Base-by-base conservation (phyloP, 768 basidiomycete species). In the Candolleomyces efflorescens region DNA sequence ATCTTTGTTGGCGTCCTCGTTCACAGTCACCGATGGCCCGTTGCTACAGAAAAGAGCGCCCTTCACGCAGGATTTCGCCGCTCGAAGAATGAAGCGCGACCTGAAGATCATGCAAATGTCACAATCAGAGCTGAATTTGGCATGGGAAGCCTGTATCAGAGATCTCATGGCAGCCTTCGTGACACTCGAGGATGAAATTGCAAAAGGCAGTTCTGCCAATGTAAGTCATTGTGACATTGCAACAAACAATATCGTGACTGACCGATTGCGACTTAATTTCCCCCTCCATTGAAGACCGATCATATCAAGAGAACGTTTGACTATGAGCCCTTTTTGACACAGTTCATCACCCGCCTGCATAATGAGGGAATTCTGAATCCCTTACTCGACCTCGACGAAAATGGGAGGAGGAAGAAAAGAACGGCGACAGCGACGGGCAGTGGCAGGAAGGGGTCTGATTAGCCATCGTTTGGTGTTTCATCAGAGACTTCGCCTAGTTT, bases 251-350 rank as follows among this genome's bases (percentile, higher is more conserved):
- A 32, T 11, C 32, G 32, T 32, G 32, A 32, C 32, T 32, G 32
- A 32, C 32, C 32, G 32, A 32, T 11, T n/a, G n/a, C 32, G 32
- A 2, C 32, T 32, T 32, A 32, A 32, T 32, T 5, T 32, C 32
- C 11, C 4, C 37, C 53, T 22, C 3, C 43, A 50, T 59, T 27
- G 48, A 63, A 85, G 84, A 77, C 76, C 10, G 84, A 87, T 22
- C 76, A 84, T 60, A 63, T 82, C 45, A 83, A 81, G 53, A 71
- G 85, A 13, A 85, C 83, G 10, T 81, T 79, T 61, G 83, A 87
- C 67, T 87, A 85, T 60, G 83, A 84, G 63, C 83, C 82, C 0
- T 85, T 87, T 67, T 69, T 85, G 27, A 69, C 67, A n/a, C 73
- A 70, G 37, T 84, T 80, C 59, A 60, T 82, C 7, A 68, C 62